These are phyloP conservation scores for Mychonastes homosphaera DNA, from an alignment of 139 green algal genomes.

Conservation along the genomic window DNA sequence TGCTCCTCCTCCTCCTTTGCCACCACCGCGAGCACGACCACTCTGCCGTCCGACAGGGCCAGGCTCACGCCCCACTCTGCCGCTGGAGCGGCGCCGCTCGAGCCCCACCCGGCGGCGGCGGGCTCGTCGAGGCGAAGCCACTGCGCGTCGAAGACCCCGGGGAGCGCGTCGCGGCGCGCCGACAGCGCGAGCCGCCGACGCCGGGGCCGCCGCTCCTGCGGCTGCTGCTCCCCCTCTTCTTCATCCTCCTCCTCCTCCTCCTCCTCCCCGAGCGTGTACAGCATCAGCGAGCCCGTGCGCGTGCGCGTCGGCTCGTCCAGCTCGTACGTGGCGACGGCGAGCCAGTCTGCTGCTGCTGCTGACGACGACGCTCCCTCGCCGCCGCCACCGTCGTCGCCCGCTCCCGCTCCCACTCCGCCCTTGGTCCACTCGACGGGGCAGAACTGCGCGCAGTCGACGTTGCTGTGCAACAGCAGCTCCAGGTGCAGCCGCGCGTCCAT, in stretches of 20 bases:
- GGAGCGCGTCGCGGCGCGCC: constrained; percentile 9
- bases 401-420: too few relatives aligned
- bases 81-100: neutral
- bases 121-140: constrained; percentile 16
- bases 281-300: constrained; percentile 35
- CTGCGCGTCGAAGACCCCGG: constrained; percentile 46
- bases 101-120: constrained; percentile 9
- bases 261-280: constrained; percentile 20
- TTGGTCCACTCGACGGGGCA: too few relatives aligned
- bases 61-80: neutral
- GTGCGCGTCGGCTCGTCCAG: constrained; percentile 37
- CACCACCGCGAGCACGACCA: constrained; percentile 4
- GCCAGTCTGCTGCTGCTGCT: neutral
- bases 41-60: constrained; percentile 22
- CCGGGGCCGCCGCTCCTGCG: constrained; percentile 1
- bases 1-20: too few relatives aligned
- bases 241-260: neutral
- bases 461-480: constrained; percentile 17
- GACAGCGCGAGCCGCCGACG: neutral
- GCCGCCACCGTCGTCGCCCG: too few relatives aligned
- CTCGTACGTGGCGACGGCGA: constrained; percentile 61
- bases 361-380: too few relatives aligned
- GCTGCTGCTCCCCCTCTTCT: neutral
- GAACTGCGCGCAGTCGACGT: constrained; percentile 36
- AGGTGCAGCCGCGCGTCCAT: constrained; percentile 2